These are phyloP conservation scores for Magnusiomyces suaveolens DNA, from an alignment of 1,139 yeast species.

Conservation along the genomic window DNA sequence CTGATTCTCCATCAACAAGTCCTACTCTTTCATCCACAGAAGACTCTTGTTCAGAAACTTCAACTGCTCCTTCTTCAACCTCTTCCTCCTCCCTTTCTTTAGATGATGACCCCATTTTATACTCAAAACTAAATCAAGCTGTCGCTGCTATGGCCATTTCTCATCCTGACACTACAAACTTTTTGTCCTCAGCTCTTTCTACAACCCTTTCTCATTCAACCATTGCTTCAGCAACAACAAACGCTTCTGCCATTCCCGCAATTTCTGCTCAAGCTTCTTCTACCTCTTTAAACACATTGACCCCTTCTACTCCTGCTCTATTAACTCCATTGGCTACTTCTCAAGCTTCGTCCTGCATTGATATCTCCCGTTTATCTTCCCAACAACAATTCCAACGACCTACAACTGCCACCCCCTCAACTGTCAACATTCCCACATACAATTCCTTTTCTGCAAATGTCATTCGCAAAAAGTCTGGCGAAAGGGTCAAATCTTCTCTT, in stretches of 20 bases:
- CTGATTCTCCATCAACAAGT: slow-evolving; percentile 12
- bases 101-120: slow-evolving; percentile 3
- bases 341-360: neutral
- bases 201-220: neutral
- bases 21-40: slow-evolving; percentile 7
- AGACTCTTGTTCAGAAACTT: slow-evolving; percentile 4
- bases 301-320: neutral
- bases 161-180: neutral
- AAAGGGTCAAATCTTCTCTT: slow-evolving; percentile 64
- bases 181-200: neutral
- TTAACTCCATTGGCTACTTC: neutral
- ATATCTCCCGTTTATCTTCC: neutral
- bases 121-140: slow-evolving; percentile 7
- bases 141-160: slow-evolving; percentile 11
- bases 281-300: slow-evolving; percentile 1
- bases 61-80: slow-evolving; percentile 8
- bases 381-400: neutral
- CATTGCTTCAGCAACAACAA: slow-evolving; percentile 2
- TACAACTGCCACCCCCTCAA: neutral
- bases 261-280: neutral
- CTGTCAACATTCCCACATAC: neutral
- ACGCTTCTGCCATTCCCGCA: neutral
- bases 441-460: slow-evolving; percentile 24
- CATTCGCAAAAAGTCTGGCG: slow-evolving; percentile 70
- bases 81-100: slow-evolving; percentile 6